A percentile compares a stretch with the other conserved stretches of the same genome.
Conservation (phyloP, 306 rosid species). For the Begonia fuchsioides region DNA sequence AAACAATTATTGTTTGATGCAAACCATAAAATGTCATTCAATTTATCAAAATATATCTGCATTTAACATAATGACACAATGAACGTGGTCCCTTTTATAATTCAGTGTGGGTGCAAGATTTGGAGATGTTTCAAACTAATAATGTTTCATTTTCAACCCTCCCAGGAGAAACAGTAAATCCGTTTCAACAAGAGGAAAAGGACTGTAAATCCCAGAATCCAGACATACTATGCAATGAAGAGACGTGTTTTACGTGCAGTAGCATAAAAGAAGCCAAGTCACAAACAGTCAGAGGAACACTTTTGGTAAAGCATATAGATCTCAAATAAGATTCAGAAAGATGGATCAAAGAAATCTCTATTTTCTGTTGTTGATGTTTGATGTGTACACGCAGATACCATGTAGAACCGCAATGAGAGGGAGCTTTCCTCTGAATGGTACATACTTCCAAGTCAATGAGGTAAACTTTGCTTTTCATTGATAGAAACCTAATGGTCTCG, state of each 20-base stretch:
- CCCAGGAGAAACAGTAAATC: slow-evolving; percentile 14
- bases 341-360: too few species aligned
- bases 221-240: slow-evolving; percentile 6
- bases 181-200: slow-evolving; percentile 9
- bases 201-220: slow-evolving; percentile 3
- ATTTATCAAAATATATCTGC: neutral
- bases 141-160: neutral
- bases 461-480: neutral
- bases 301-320: slow-evolving; percentile 31
- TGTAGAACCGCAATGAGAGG: slow-evolving; percentile 16
- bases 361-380: neutral
- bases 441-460: slow-evolving; percentile 15
- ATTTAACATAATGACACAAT: neutral
- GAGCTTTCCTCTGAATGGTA: slow-evolving; percentile 14
- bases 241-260: slow-evolving; percentile 7
- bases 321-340: too few species aligned
- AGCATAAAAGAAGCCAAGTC: slow-evolving; percentile 15
- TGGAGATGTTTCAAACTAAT: neutral
- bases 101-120: neutral
- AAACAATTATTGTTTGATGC: too few species aligned
- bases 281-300: slow-evolving; percentile 36
- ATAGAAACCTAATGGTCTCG: too few species aligned
- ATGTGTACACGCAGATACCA: slow-evolving; percentile 4
- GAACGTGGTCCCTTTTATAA: neutral
- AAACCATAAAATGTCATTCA: neutral